phyloP scores from a whole-genome alignment of 768 basidiomycete species.

The Glaciozyma martinii region DNA sequence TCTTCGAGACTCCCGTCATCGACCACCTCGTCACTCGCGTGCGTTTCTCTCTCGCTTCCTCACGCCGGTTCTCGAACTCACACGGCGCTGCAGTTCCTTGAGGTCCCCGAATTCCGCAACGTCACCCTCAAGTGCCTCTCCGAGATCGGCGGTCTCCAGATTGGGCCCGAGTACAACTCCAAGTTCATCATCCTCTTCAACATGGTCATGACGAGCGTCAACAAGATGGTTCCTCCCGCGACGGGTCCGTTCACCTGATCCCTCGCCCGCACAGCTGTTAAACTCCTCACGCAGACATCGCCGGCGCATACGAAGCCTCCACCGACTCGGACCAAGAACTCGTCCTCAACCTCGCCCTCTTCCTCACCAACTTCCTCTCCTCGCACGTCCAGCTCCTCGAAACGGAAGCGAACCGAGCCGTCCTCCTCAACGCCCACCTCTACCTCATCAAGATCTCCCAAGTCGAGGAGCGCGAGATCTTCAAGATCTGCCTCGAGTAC shows the following conservation, averaged over 20 bases:
- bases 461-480: conserved; percentile 96
- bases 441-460: conserved; percentile 98
- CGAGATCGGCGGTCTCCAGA: conserved; percentile 88
- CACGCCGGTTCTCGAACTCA: not conserved
- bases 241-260: conserved; percentile 48
- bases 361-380: conserved; percentile 91
- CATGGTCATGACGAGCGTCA: conserved; percentile 40
- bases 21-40: conserved; percentile 86
- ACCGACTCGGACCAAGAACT: conserved; percentile 92
- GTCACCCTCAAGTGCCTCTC: conserved; percentile 92
- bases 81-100: conserved; percentile 64
- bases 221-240: conserved; percentile 90
- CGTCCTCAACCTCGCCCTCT: conserved; percentile 92
- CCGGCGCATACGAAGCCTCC: conserved; percentile 78
- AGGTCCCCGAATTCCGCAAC: conserved; percentile 93
- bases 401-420: conserved; percentile 77
- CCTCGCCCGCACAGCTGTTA: not conserved
- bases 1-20: conserved; percentile 96
- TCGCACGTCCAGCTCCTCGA: conserved; percentile 91
- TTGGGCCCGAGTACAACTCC: conserved; percentile 91
- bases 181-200: conserved; percentile 97
- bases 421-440: conserved; percentile 88
- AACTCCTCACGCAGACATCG: conserved; percentile 51
- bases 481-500: conserved; percentile 98
- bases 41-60: conserved; percentile 40